Percentiles rank a stretch among this genome's conserved stretches.
Evolutionary conservation across 345 rosid species (phyloP).

Genomic region (Eucalyptus marginata): DNA sequence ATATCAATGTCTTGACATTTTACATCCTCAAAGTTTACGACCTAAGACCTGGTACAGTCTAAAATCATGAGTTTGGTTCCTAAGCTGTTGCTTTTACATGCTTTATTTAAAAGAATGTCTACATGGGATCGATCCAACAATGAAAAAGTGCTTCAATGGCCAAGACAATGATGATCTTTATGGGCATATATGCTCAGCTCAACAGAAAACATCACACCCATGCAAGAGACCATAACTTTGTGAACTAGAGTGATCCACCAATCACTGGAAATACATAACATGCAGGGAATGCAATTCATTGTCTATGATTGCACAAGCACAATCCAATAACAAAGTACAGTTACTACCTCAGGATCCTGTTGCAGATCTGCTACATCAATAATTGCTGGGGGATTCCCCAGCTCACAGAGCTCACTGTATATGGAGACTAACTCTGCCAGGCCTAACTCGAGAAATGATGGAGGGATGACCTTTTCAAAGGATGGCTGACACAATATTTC

Average conservation of each 20-base stretch:
- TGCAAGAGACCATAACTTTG: not conserved
- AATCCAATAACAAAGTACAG: not conserved
- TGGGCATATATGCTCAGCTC: not conserved
- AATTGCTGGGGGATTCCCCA: slow-evolving; percentile 59
- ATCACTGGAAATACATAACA: not conserved
- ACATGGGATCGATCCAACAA: not conserved
- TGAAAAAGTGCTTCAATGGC: not conserved
- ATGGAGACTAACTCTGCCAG: slow-evolving; percentile 57
- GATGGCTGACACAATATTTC: slow-evolving; percentile 43
- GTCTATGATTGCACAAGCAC: not conserved
- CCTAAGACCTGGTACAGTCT: not conserved
- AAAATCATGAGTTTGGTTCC: not conserved
- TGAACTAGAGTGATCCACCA: not conserved
- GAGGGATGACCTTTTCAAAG: slow-evolving; percentile 49
- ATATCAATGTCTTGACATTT: not conserved
- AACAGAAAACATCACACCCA: not conserved
- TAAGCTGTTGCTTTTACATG: not conserved
- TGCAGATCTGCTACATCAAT: slow-evolving; percentile 68
- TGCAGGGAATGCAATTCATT: not conserved
- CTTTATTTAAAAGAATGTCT: not conserved
- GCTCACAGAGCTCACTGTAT: slow-evolving; percentile 54
- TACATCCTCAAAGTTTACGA: not conserved
- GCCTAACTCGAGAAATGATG: slow-evolving; percentile 72
- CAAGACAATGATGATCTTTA: not conserved
- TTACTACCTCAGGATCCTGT: slow-evolving; percentile 67